These are phyloP conservation scores for Platanthera guangdongensis DNA, from an alignment of 106 monocot genomes.

Conservation along the genomic window DNA sequence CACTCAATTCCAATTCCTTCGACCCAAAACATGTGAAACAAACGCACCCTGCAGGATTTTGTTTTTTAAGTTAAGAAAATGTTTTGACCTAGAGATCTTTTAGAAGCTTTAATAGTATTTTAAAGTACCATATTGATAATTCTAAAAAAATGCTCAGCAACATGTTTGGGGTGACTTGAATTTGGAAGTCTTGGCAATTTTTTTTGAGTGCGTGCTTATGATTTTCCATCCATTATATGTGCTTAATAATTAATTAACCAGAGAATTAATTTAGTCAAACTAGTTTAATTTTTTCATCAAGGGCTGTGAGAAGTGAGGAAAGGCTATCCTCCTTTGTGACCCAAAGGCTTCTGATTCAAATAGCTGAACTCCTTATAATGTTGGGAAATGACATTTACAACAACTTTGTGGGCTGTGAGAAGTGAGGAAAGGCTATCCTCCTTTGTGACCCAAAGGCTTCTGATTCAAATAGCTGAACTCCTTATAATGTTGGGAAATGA, in stretches of 20 bases:
- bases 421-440: neutral
- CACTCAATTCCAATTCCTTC: no score
- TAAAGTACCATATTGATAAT: neutral
- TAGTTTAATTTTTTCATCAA: neutral
- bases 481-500: no score
- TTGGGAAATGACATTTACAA: no score
- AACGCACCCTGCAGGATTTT: no score
- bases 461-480: neutral
- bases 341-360: neutral
- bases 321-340: neutral
- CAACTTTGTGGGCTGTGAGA: neutral
- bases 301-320: neutral
- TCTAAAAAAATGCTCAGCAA: no score
- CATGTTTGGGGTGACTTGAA: no score
- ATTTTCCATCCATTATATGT: neutral
- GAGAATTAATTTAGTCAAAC: neutral
- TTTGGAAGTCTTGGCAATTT: no score
- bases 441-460: neutral
- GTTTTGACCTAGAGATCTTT: neutral
- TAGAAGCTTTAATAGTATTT: neutral
- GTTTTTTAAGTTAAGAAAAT: no score
- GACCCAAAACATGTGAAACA: no score
- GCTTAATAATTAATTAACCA: neutral
- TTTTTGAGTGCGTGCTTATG: no score
- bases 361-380: neutral